Conservation (phyloP, 2,329 filamentous ascomycete species). For the Clarireedia sp. region DNA sequence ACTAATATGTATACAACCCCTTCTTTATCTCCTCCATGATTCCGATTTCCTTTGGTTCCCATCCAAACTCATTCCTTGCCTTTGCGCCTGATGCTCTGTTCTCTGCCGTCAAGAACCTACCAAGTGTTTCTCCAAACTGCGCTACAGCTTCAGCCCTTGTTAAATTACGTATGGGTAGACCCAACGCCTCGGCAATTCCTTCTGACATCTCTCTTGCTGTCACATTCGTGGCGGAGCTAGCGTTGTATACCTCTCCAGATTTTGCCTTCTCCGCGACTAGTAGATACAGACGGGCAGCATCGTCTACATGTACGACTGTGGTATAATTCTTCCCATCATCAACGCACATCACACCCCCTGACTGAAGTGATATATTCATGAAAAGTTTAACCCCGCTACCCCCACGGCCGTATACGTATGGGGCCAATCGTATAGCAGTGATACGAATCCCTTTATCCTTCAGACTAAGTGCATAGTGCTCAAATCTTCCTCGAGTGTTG, state of each 20-base stretch:
- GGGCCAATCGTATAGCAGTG: conserved; percentile 33
- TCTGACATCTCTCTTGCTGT: conserved; percentile 28
- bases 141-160: background rate
- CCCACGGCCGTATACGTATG: conserved; percentile 38
- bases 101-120: background rate
- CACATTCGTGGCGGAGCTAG: conserved; percentile 27
- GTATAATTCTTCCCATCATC: conserved; percentile 27
- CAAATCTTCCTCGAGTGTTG: conserved; percentile 25
- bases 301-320: conserved; percentile 35
- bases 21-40: background rate
- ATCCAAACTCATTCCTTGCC: background rate
- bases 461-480: conserved; percentile 28
- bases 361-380: conserved; percentile 26
- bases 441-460: conserved; percentile 30
- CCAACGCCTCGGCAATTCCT: conserved; percentile 26
- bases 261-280: conserved; percentile 31
- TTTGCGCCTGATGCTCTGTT: background rate
- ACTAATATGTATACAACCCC: background rate
- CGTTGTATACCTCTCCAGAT: conserved; percentile 33
- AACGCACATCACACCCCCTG: conserved; percentile 28
- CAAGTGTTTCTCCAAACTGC: background rate
- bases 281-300: conserved; percentile 36
- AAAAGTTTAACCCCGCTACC: conserved; percentile 29
- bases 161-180: background rate
- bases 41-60: background rate